Percentiles rank a stretch among this genome's conserved stretches.
phyloP scores from a whole-genome alignment of 148 eudicot species.

The Silene latifolia region DNA sequence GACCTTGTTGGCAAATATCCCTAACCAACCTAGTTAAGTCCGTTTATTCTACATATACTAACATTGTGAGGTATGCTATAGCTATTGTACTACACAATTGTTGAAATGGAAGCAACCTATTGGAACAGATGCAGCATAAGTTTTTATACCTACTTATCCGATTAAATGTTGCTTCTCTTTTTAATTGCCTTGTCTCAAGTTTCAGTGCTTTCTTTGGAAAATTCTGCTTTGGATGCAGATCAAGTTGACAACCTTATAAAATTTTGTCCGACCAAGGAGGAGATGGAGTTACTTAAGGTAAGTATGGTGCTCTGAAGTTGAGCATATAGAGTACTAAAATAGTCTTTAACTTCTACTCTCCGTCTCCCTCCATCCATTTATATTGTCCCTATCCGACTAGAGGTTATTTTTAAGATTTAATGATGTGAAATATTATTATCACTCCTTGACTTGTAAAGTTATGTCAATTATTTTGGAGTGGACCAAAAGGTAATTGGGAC shows the following conservation, averaged over 20 bases:
- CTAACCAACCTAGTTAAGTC: no score
- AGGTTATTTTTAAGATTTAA: no score
- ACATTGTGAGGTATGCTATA: no score
- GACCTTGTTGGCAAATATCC: not conserved
- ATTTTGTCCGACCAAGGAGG: conserved; percentile 97
- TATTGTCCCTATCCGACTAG: no score
- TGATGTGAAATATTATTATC: no score
- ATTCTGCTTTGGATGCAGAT: conserved; percentile 74
- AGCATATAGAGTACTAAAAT: not conserved
- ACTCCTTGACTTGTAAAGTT: not conserved
- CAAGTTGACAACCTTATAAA: conserved; percentile 92
- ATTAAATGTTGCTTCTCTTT: not conserved
- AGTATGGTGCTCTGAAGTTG: not conserved
- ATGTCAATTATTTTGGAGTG: not conserved
- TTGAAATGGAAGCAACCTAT: not conserved
- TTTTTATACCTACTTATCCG: not conserved
- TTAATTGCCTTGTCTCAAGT: conserved; percentile 35
- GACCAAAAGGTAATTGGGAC: no score
- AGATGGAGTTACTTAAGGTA: conserved; percentile 90
- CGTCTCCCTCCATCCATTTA: not conserved
- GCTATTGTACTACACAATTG: no score
- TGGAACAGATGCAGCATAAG: not conserved
- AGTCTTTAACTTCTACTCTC: not conserved
- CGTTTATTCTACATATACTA: no score
- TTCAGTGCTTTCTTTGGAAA: conserved; percentile 77